Percentiles rank a stretch among this genome's conserved stretches.
Conservation (phyloP, 2,329 filamentous ascomycete species). For the Verticillium nonalfalfae region DNA sequence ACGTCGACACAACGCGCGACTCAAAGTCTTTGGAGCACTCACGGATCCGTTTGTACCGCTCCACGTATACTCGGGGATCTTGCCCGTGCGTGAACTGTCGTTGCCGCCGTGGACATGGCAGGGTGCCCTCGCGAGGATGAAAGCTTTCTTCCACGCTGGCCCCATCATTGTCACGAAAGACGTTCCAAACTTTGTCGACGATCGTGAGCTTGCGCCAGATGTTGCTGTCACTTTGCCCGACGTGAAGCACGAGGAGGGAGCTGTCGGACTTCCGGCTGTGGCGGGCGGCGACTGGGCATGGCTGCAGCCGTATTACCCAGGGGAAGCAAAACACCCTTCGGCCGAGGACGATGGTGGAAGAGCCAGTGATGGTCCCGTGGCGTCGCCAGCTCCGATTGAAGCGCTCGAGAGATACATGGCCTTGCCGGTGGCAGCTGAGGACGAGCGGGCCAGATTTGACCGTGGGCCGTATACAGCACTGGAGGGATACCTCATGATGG, state of each 20-base stretch:
- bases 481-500: too few relatives aligned
- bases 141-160: conserved; percentile 31
- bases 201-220: too few relatives aligned
- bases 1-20: neutral
- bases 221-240: neutral
- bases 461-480: too few relatives aligned
- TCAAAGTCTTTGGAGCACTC: conserved; percentile 20
- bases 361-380: too few relatives aligned
- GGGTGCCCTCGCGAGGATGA: conserved; percentile 18
- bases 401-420: too few relatives aligned
- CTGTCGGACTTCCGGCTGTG: conserved; percentile 12
- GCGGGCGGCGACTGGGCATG: conserved; percentile 20
- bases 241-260: too few relatives aligned
- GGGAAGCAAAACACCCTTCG: conserved; percentile 3
- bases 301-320: conserved; percentile 22
- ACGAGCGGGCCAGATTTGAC: too few relatives aligned
- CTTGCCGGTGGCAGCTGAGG: too few relatives aligned
- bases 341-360: neutral
- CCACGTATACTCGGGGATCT: too few relatives aligned
- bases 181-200: conserved; percentile 3
- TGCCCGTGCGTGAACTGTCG: too few relatives aligned
- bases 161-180: conserved; percentile 21
- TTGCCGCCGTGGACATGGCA: too few relatives aligned
- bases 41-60: conserved; percentile 18
- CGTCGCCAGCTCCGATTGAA: too few relatives aligned